Evolutionary conservation across 192 early-diverging fungal species (phyloP).

Genomic region (Podila minutissima): DNA sequence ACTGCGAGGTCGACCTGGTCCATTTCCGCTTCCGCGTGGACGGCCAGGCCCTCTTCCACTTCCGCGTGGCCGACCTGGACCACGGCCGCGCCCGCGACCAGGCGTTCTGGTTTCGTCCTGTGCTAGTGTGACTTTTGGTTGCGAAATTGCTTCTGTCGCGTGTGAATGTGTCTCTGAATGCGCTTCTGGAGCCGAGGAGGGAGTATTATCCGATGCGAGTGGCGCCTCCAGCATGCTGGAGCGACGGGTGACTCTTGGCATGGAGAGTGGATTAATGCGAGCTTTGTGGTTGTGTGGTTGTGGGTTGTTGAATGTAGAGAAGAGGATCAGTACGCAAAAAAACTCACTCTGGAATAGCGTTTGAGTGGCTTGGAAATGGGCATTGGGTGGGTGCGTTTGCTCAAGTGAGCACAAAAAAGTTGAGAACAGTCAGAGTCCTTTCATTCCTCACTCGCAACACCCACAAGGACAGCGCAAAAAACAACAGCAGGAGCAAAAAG

Average conservation of each 20-base stretch:
- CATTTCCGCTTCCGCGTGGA: background rate
- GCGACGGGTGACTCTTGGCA: background rate
- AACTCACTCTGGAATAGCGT: background rate
- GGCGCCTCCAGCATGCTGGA: background rate
- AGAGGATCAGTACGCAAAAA: background rate
- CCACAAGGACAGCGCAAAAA: too few species aligned
- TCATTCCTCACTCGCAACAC: too few species aligned
- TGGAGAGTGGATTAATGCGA: background rate
- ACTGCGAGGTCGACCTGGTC: background rate
- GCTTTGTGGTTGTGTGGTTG: too few species aligned
- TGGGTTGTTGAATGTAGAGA: background rate
- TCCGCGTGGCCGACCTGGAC: slow-evolving; percentile 1
- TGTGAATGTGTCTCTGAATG: background rate
- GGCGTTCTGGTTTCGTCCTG: background rate
- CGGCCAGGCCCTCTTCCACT: background rate
- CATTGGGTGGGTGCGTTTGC: too few species aligned
- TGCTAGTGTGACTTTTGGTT: background rate
- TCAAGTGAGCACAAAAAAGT: too few species aligned
- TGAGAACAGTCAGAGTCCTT: too few species aligned
- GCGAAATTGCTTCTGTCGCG: background rate
- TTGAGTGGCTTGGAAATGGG: too few species aligned
- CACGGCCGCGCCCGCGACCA: background rate
- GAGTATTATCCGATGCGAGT: background rate
- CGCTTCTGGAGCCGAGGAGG: background rate
- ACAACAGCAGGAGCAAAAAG: too few species aligned